phyloP scores from a whole-genome alignment of 1,284 basidiomycete genomes.

The Phellinidium pouzarii region DNA sequence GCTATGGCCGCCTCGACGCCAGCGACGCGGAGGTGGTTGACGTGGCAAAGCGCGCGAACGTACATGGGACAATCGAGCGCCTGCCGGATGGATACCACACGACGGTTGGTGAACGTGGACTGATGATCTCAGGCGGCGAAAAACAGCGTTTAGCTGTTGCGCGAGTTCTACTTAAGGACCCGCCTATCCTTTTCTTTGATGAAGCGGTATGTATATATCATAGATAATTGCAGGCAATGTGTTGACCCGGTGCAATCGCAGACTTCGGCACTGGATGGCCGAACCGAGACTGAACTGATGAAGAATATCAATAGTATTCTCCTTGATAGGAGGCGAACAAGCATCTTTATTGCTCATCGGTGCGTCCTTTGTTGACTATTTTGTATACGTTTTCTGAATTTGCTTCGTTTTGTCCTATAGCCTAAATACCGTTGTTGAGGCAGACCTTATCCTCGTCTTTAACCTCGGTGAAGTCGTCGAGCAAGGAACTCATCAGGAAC shows the following conservation, averaged over 20 bases:
- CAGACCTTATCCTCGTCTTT: constrained; percentile 90
- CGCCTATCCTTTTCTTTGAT: constrained; percentile 94
- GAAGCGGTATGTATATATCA: constrained; percentile 67
- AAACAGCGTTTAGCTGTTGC: constrained; percentile 96
- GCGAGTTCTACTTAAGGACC: constrained; percentile 87
- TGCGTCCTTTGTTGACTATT: constrained; percentile 20
- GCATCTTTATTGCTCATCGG: constrained; percentile 90
- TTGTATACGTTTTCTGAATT: background rate
- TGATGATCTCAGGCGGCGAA: constrained; percentile 98
- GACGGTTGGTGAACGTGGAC: constrained; percentile 89
- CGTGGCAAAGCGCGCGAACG: constrained; percentile 81
- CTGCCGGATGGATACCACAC: constrained; percentile 86
- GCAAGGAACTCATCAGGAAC: constrained; percentile 86
- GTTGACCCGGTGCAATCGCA: constrained; percentile 26
- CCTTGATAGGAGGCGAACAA: constrained; percentile 74
- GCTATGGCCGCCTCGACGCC: constrained; percentile 88
- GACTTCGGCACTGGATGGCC: constrained; percentile 92
- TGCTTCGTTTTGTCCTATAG: constrained; percentile 31
- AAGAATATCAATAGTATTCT: constrained; percentile 83
- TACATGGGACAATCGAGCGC: constrained; percentile 74
- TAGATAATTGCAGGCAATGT: constrained; percentile 3
- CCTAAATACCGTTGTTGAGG: constrained; percentile 84
- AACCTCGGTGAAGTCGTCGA: constrained; percentile 82
- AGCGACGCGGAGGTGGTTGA: constrained; percentile 84
- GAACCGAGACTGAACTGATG: constrained; percentile 95